phyloP scores from a whole-genome alignment of 163 green algal species.

The Trebouxia gelatinosa region DNA sequence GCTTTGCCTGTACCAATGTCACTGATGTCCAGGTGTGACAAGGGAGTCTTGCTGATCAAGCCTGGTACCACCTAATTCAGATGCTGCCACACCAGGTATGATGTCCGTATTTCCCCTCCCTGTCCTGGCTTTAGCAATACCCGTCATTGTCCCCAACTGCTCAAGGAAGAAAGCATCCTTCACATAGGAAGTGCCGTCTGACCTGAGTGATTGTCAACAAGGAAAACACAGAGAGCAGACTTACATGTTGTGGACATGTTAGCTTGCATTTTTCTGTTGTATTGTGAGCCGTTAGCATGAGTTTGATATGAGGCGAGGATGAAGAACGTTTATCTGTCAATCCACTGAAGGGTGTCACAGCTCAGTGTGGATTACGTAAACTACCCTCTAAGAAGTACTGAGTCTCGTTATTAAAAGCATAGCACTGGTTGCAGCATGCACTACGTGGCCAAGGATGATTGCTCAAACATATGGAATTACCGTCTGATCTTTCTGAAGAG shows the following conservation, averaged over 20 bases:
- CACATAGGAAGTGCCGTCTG: conserved; percentile 61
- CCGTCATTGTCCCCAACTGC: conserved; percentile 3
- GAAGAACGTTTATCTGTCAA: conserved; percentile 54
- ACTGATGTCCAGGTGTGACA: too few relatives aligned
- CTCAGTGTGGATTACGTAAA: conserved; percentile 28
- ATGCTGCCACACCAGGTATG: too few relatives aligned
- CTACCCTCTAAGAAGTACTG: conserved; percentile 60
- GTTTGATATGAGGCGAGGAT: conserved; percentile 33
- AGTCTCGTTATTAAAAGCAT: conserved; percentile 42
- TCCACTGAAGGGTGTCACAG: conserved; percentile 42
- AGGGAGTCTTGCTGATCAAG: too few relatives aligned
- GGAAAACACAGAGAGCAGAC: not conserved
- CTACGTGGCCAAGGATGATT: conserved; percentile 39
- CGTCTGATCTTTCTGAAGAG: conserved; percentile 43
- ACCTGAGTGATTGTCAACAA: conserved; percentile 56
- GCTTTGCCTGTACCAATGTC: too few relatives aligned
- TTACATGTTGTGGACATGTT: conserved; percentile 7
- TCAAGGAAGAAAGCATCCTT: conserved; percentile 48
- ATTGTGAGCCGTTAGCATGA: not conserved
- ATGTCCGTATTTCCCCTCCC: too few relatives aligned
- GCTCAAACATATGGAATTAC: conserved; percentile 52
- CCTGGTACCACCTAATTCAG: too few relatives aligned
- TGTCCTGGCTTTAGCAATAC: too few relatives aligned
- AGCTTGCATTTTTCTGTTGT: not conserved
- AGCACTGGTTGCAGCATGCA: too few relatives aligned